Evolutionary conservation across 305 asterid genomes (phyloP), one percentile per base, ranked within the genome.

Genomic region (Fraxinus sp.): DNA sequence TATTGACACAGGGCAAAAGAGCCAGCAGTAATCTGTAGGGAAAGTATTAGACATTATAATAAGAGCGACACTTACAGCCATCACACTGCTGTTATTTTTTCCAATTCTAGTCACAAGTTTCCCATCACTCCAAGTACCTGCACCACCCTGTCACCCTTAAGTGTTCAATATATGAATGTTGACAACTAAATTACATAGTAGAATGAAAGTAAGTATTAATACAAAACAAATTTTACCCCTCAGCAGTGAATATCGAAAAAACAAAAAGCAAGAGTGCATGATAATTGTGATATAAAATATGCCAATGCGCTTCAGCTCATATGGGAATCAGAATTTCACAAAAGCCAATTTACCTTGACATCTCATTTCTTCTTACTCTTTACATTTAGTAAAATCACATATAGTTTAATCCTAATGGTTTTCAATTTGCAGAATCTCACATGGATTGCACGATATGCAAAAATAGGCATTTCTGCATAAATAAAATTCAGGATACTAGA

Each of bases 131-230:
- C 99, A 97, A 87, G 64, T 55, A 55, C 64, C 99, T 97, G 99
- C 99, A 93, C 99, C 98, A 92, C 99, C 99, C 98, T 97, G 99
- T 89, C 87, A 92, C 79, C 85, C 91, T 90, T 97, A 92, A 97
- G 98, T 91, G 91, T 92, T 89, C 81, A 84, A 88, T 88, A 88
- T 85, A 86, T 83, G 81, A 82, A 87, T 82, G 88, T 74, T 24
- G 73, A 46, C 79, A 78, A 82, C 68, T 73, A 83, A 87, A 75
- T 41, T 74, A 77, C 57, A 81, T 33, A 33, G 20, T 0, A 72
- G 76, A 72, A 72, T 5, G 10, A 33, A 72, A 72, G 28, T 72
- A 33, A 72, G 76, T 62, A 62, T 7, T 62, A 62, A 62, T 22
- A 22, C 71, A 62, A 8, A 62, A 62, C 37, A 68, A 13, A 68